Conservation (phyloP, 1,284 basidiomycete genomes). For the Grifola frondosa region DNA sequence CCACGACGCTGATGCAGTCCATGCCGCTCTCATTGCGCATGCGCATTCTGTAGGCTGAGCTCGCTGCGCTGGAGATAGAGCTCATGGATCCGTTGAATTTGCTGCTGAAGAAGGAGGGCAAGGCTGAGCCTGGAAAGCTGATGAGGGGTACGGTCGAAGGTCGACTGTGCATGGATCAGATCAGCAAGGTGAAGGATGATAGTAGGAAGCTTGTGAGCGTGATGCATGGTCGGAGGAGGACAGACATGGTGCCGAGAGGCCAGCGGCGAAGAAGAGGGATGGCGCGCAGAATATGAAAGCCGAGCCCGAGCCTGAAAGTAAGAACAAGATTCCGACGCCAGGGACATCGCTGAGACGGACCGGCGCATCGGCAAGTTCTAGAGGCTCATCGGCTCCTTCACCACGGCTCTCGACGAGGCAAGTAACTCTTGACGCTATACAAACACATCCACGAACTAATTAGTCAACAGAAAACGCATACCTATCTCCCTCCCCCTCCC, state of each 20-base stretch:
- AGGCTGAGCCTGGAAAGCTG: constrained; percentile 76
- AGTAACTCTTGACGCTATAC: too few species aligned
- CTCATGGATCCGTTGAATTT: constrained; percentile 69
- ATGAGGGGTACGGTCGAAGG: constrained; percentile 76
- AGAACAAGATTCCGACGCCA: constrained; percentile 28
- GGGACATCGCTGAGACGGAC: constrained; percentile 72
- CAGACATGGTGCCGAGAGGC: constrained; percentile 2
- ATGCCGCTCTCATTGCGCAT: constrained; percentile 60
- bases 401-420: constrained; percentile 72
- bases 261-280: constrained; percentile 3
- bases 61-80: constrained; percentile 65
- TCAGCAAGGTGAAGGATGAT: constrained; percentile 64
- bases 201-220: constrained; percentile 63
- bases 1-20: constrained; percentile 22
- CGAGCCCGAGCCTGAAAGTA: too few species aligned
- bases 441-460: too few species aligned
- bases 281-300: constrained; percentile 20
- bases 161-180: constrained; percentile 62
- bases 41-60: constrained; percentile 60
- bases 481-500: constrained; percentile 71
- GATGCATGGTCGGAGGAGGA: constrained; percentile 40
- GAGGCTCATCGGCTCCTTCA: constrained; percentile 74
- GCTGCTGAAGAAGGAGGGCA: constrained; percentile 49
- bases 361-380: constrained; percentile 79
- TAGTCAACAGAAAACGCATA: constrained; percentile 25